These are phyloP conservation scores for Sordariomycetes sp. DNA, from an alignment of 2,329 filamentous ascomycete species.

Conservation along the genomic window DNA sequence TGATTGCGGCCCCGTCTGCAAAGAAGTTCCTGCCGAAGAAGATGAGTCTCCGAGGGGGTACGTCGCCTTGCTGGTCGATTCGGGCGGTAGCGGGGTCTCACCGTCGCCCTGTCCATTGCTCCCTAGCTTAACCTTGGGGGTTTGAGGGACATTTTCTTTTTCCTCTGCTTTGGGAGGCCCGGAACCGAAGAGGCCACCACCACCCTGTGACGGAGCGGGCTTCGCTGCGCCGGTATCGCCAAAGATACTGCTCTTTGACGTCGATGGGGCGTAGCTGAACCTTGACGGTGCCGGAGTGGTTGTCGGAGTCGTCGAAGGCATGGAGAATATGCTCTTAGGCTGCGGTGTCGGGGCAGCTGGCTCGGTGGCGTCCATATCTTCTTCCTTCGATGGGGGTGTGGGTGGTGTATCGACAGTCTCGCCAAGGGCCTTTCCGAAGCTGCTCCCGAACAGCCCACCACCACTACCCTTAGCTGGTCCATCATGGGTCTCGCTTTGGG, in stretches of 20 bases:
- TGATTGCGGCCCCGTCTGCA: not conserved
- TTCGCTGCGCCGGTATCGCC: constrained; percentile 20
- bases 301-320: constrained; percentile 18
- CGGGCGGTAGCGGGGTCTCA: constrained; percentile 39
- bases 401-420: constrained; percentile 20
- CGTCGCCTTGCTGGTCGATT: constrained; percentile 40
- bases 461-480: constrained; percentile 30
- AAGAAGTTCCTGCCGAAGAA: constrained; percentile 26
- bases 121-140: constrained; percentile 24
- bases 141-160: constrained; percentile 11
- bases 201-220: constrained; percentile 11
- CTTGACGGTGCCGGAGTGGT: constrained; percentile 38
- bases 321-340: constrained; percentile 21
- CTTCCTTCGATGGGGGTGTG: constrained; percentile 30
- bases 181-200: constrained; percentile 14
- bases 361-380: constrained; percentile 37
- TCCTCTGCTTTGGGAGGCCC: constrained; percentile 12
- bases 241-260: constrained; percentile 19
- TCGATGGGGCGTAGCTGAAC: constrained; percentile 27
- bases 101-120: constrained; percentile 15
- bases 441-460: constrained; percentile 22
- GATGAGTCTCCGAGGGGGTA: constrained; percentile 39
- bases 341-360: constrained; percentile 22
- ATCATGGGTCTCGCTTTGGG: constrained; percentile 49
- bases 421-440: constrained; percentile 52